Percentiles rank a stretch among this genome's conserved stretches.
These are phyloP conservation scores for Colletotrichum lupini DNA, from an alignment of 2,329 filamentous ascomycete genomes.

Conservation along the genomic window DNA sequence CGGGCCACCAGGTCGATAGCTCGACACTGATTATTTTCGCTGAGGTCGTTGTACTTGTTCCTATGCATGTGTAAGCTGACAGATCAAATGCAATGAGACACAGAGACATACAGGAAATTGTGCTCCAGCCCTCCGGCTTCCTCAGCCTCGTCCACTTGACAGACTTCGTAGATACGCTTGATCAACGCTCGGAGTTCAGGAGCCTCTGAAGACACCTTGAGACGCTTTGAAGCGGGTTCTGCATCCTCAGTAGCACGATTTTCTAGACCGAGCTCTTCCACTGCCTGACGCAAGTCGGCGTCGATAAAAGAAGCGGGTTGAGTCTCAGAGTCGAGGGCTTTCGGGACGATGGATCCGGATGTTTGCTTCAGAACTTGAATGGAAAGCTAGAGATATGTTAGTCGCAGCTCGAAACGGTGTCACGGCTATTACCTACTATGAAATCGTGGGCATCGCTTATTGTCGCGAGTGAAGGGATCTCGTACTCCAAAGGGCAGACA, in stretches of 20 bases:
- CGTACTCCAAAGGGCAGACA: slow-evolving; percentile 53
- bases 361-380: slow-evolving; percentile 43
- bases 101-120: slow-evolving; percentile 58
- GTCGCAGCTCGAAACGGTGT: not conserved
- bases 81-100: not conserved
- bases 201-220: slow-evolving; percentile 42
- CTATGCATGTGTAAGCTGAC: slow-evolving; percentile 40
- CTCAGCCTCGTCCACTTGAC: slow-evolving; percentile 41
- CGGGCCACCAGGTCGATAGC: slow-evolving; percentile 66
- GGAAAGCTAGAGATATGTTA: slow-evolving; percentile 41
- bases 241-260: slow-evolving; percentile 6
- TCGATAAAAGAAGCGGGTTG: slow-evolving; percentile 42
- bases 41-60: slow-evolving; percentile 55
- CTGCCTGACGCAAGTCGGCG: slow-evolving; percentile 38
- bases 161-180: slow-evolving; percentile 41
- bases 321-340: slow-evolving; percentile 33
- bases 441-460: slow-evolving; percentile 49
- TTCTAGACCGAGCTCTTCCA: slow-evolving; percentile 38
- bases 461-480: slow-evolving; percentile 42
- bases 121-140: slow-evolving; percentile 45
- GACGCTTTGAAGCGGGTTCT: slow-evolving; percentile 44
- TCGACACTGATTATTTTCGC: slow-evolving; percentile 62
- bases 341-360: slow-evolving; percentile 37
- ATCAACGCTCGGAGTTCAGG: slow-evolving; percentile 39
- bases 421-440: slow-evolving; percentile 47